A percentile compares a stretch with the other conserved stretches of the same genome.
Evolutionary conservation across 2,329 filamentous ascomycete species (phyloP).

Genomic region (Pseudogymnoascus pannorum): DNA sequence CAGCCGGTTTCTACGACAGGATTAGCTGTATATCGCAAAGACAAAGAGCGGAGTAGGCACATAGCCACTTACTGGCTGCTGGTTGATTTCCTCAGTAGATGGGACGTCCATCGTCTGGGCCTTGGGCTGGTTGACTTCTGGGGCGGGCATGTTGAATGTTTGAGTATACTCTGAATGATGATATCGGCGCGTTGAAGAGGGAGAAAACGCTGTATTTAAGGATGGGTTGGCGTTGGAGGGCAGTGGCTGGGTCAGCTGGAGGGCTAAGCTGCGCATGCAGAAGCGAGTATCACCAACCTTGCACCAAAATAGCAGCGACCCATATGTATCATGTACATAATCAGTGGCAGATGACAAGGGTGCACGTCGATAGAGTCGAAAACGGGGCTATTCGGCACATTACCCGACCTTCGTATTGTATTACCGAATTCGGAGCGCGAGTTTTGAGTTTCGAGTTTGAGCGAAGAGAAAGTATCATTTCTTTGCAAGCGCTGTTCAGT

Average conservation of each 20-base stretch:
- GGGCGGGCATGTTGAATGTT: conserved; percentile 9
- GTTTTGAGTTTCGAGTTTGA: neutral
- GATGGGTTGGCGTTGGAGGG: neutral
- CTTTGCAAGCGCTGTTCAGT: neutral
- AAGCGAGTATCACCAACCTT: conserved; percentile 1
- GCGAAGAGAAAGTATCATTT: neutral
- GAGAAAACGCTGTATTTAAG: neutral
- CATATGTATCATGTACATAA: neutral
- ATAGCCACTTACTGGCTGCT: conserved; percentile 18
- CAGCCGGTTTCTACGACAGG: conserved; percentile 10
- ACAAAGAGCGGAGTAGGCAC: neutral
- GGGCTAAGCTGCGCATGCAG: conserved; percentile 2
- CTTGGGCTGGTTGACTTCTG: conserved; percentile 8
- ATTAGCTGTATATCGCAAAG: neutral
- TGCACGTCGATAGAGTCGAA: too few species aligned
- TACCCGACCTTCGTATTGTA: neutral
- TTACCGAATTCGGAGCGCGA: neutral
- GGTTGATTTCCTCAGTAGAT: conserved; percentile 9
- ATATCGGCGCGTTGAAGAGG: neutral
- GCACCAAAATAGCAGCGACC: neutral
- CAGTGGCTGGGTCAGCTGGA: conserved; percentile 5
- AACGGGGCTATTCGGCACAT: neutral
- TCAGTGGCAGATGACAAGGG: neutral
- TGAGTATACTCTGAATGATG: neutral
- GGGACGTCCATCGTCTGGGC: conserved; percentile 9